These are phyloP conservation scores for Daldinia grandis DNA, from an alignment of 495 filamentous ascomycete genomes.

Conservation along the genomic window DNA sequence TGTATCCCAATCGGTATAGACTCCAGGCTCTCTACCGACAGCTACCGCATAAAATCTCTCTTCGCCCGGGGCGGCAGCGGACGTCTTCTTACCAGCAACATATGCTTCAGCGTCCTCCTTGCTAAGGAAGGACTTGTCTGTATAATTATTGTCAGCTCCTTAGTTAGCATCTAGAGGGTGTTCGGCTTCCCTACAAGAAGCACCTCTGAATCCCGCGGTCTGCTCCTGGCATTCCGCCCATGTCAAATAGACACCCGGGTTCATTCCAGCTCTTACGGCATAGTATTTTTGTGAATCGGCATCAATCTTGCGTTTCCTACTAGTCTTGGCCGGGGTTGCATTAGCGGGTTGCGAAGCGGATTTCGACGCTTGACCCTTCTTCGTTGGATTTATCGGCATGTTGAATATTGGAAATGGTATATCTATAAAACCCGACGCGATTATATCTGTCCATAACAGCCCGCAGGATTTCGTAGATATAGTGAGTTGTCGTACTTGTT, in stretches of 20 bases:
- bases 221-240: slow-evolving; percentile 85
- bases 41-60: slow-evolving; percentile 83
- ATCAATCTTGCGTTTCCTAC: slow-evolving; percentile 55
- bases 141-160: slow-evolving; percentile 24
- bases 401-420: slow-evolving; percentile 21
- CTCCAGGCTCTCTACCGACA: slow-evolving; percentile 79
- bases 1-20: slow-evolving; percentile 87
- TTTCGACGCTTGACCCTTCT: slow-evolving; percentile 27
- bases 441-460: slow-evolving; percentile 42
- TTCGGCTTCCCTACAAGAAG: slow-evolving; percentile 69
- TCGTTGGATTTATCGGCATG: slow-evolving; percentile 38
- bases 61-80: slow-evolving; percentile 35
- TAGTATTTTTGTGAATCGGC: slow-evolving; percentile 76
- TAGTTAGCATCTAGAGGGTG: not conserved
- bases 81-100: slow-evolving; percentile 66
- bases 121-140: slow-evolving; percentile 86
- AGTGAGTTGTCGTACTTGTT: slow-evolving; percentile 38
- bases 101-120: slow-evolving; percentile 81
- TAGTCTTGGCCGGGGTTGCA: slow-evolving; percentile 23
- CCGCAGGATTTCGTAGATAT: slow-evolving; percentile 18
- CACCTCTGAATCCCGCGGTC: slow-evolving; percentile 84
- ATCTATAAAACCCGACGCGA: slow-evolving; percentile 5
- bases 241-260: slow-evolving; percentile 84
- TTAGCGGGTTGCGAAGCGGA: slow-evolving; percentile 20
- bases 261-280: slow-evolving; percentile 78